phyloP scores from a whole-genome alignment of 1,284 basidiomycete species.

The Ceratobasidium sp. region DNA sequence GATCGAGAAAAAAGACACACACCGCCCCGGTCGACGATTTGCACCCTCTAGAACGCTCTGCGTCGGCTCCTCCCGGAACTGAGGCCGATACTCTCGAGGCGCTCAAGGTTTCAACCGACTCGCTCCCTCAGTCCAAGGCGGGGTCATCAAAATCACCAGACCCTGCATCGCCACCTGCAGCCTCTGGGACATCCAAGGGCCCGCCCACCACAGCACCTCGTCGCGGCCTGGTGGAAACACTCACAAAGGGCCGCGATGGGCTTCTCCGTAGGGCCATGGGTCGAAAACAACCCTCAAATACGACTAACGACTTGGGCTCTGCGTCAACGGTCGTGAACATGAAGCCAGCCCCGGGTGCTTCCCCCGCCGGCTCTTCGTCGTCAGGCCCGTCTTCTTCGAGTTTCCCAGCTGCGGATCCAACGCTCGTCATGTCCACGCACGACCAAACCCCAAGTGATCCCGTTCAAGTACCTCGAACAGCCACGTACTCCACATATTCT shows the following conservation, averaged over 20 bases:
- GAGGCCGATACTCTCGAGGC: slow-evolving; percentile 17
- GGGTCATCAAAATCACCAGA: slow-evolving; percentile 11
- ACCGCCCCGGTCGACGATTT: not conserved
- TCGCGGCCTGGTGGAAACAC: slow-evolving; percentile 23
- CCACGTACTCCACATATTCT: slow-evolving; percentile 18
- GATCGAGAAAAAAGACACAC: slow-evolving; percentile 17
- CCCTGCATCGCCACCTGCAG: slow-evolving; percentile 3
- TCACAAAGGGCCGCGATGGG: slow-evolving; percentile 17
- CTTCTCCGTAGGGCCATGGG: slow-evolving; percentile 33
- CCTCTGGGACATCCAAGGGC: slow-evolving; percentile 1
- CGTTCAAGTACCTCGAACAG: slow-evolving; percentile 16
- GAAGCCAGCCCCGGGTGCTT: slow-evolving; percentile 10
- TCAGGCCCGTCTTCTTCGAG: slow-evolving; percentile 2
- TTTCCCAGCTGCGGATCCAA: not conserved
- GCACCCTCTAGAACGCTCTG: slow-evolving; percentile 18
- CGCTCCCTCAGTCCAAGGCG: not conserved
- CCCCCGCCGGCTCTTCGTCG: slow-evolving; percentile 18
- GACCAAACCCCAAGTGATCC: not conserved
- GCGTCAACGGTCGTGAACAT: slow-evolving; percentile 37
- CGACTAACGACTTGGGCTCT: slow-evolving; percentile 27
- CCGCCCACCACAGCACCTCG: slow-evolving; percentile 16
- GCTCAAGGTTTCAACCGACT: slow-evolving; percentile 27
- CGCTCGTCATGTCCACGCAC: not conserved
- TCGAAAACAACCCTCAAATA: slow-evolving; percentile 16
- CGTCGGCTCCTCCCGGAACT: slow-evolving; percentile 26